These are phyloP conservation scores for Fusarium sp. DNA, from an alignment of 2,329 filamentous ascomycete genomes.

Conservation along the genomic window DNA sequence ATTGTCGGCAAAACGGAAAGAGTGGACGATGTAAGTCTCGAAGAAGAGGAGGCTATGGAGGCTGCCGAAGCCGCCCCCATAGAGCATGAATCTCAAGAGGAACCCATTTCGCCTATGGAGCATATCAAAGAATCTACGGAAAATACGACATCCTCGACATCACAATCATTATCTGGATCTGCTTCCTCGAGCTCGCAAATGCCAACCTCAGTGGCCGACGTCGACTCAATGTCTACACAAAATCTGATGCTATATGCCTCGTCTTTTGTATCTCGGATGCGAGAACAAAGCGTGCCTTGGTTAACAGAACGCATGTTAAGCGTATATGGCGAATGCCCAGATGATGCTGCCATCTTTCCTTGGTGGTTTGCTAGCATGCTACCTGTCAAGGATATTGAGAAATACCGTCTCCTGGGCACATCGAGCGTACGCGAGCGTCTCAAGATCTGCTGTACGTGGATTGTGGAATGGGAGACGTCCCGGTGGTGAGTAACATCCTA, in stretches of 20 bases:
- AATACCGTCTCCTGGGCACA: conserved; percentile 81
- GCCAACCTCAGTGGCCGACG: conserved; percentile 25
- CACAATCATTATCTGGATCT: conserved; percentile 12
- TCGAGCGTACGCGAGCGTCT: conserved; percentile 84
- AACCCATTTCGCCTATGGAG: not conserved
- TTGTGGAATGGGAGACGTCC: conserved; percentile 77
- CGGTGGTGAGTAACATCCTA: conserved; percentile 73
- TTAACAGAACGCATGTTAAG: conserved; percentile 78
- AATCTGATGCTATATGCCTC: conserved; percentile 76
- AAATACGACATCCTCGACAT: not conserved
- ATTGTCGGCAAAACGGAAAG: conserved; percentile 81
- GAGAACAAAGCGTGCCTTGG: conserved; percentile 79
- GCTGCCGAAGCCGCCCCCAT: conserved; percentile 67
- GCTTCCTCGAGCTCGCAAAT: conserved; percentile 15
- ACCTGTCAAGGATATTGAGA: conserved; percentile 82
- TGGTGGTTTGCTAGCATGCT: conserved; percentile 93
- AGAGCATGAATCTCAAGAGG: conserved; percentile 5
- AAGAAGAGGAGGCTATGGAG: conserved; percentile 85
- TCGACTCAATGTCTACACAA: conserved; percentile 74
- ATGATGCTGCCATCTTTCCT: conserved; percentile 83
- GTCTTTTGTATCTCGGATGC: conserved; percentile 79
- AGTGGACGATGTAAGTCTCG: conserved; percentile 84
- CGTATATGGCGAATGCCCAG: conserved; percentile 83
- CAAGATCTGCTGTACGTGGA: conserved; percentile 87
- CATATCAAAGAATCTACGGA: conserved; percentile 15